Evolutionary conservation across 495 filamentous ascomycete genomes (phyloP), one percentile per base, ranked within the genome.

Genomic region (Aspergillus olivimuriae): DNA sequence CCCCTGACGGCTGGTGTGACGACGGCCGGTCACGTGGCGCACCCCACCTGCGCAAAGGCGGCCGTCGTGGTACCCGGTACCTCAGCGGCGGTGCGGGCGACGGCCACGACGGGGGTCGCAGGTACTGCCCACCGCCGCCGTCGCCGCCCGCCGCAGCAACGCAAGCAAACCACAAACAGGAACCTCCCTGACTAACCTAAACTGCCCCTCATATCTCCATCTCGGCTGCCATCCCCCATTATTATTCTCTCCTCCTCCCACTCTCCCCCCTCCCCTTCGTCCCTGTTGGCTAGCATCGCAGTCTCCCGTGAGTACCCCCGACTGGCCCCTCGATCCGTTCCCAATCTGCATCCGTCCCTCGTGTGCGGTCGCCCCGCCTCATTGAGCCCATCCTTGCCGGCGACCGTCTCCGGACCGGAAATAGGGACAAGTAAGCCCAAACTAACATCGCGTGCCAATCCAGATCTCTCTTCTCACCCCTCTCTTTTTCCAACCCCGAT

Each of bases 61-160:
- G n/a, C n/a, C n/a, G n/a, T n/a, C n/a, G n/a, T n/a, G n/a, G n/a
- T n/a, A n/a, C n/a, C n/a, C n/a, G n/a, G n/a, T n/a, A n/a, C n/a
- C n/a, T n/a, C n/a, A n/a, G n/a, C n/a, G n/a, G n/a, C n/a, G n/a
- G n/a, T n/a, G n/a, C n/a, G n/a, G n/a, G n/a, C n/a, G n/a, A n/a
- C n/a, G n/a, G n/a, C n/a, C n/a, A n/a, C n/a, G n/a, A n/a, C n/a
- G n/a, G n/a, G n/a, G n/a, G n/a, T n/a, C n/a, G n/a, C n/a, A n/a
- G n/a, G n/a, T n/a, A n/a, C n/a, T n/a, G n/a, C n/a, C n/a, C n/a
- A n/a, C n/a, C n/a, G n/a, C n/a, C n/a, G n/a, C 52, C 16, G 28
- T n/a, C 31, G 33, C 15, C 33, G 44, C 43, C 62, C 50, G 58
- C 60, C 65, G 62, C 58, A 60, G 60, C 56, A 57, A 56, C 57